Percentiles rank a stretch among this genome's conserved stretches.
Evolutionary conservation across 768 basidiomycete species (phyloP).

Genomic region (Sporobolomyces pararoseus): DNA sequence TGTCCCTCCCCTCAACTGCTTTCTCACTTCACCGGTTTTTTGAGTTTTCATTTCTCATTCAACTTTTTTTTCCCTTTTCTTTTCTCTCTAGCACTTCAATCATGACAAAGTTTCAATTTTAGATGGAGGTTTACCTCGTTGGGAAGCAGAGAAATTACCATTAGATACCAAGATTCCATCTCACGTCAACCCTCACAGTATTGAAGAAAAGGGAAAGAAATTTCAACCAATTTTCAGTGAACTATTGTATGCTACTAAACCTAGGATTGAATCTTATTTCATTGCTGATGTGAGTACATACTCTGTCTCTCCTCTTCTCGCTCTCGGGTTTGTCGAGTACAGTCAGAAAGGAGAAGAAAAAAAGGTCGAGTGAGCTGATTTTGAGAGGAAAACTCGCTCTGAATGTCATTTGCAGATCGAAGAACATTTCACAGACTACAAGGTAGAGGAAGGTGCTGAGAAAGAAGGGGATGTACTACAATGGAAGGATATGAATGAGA

Average conservation of each 20-base stretch:
- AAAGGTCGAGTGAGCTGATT: background rate
- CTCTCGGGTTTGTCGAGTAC: background rate
- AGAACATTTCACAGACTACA: constrained; percentile 52
- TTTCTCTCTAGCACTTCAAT: constrained; percentile 73
- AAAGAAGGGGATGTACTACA: constrained; percentile 14
- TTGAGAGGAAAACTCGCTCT: no score
- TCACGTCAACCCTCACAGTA: constrained; percentile 27
- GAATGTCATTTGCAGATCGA: constrained; percentile 7
- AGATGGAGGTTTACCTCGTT: constrained; percentile 73
- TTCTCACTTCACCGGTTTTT: no score
- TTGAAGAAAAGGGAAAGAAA: background rate
- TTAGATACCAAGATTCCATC: background rate
- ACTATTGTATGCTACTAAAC: constrained; percentile 27
- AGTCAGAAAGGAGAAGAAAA: background rate
- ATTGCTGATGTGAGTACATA: constrained; percentile 26
- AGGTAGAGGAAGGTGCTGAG: constrained; percentile 17
- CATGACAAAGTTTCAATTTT: constrained; percentile 81
- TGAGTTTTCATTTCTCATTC: no score
- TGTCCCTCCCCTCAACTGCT: no score
- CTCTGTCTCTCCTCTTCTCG: no score
- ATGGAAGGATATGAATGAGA: constrained; percentile 16
- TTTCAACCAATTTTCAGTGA: constrained; percentile 26
- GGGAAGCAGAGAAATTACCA: constrained; percentile 48
- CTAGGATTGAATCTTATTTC: constrained; percentile 36
- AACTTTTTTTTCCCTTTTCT: no score